phyloP scores from a whole-genome alignment of 176 grass and related monocot genomes.

The Pharus latifolius region DNA sequence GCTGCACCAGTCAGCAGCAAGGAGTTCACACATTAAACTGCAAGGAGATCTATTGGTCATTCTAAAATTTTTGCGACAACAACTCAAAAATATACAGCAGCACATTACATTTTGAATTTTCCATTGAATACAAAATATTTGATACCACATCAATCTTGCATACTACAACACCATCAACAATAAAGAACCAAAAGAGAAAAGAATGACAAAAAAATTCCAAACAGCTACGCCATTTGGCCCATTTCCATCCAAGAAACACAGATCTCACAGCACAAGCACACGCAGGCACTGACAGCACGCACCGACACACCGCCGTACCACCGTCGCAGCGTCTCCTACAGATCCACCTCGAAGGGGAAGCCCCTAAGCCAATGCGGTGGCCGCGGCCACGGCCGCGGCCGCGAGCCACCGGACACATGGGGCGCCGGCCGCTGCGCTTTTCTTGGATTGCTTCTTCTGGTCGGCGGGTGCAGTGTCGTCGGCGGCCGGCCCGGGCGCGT shows the following conservation, averaged over 20 bases:
- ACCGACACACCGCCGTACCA: slow-evolving; percentile 20
- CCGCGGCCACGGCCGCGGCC: neutral
- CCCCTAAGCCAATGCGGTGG: slow-evolving; percentile 18
- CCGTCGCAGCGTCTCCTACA: neutral
- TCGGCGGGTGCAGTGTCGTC: slow-evolving; percentile 30
- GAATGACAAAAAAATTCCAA: neutral
- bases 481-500: slow-evolving; percentile 34
- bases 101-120: neutral
- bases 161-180: slow-evolving; percentile 5
- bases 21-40: neutral
- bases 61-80: neutral
- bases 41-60: neutral
- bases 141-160: neutral
- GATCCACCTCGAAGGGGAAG: neutral
- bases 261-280: slow-evolving; percentile 11
- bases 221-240: neutral
- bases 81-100: neutral
- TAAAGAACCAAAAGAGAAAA: neutral
- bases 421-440: slow-evolving; percentile 10
- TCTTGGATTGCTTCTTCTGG: slow-evolving; percentile 40
- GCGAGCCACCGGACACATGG: slow-evolving; percentile 13
- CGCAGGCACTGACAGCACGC: neutral
- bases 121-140: neutral
- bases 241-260: neutral
- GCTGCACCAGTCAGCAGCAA: neutral